Conservation (phyloP, 345 rosid species). For the Eucalyptus polyanthemos region DNA sequence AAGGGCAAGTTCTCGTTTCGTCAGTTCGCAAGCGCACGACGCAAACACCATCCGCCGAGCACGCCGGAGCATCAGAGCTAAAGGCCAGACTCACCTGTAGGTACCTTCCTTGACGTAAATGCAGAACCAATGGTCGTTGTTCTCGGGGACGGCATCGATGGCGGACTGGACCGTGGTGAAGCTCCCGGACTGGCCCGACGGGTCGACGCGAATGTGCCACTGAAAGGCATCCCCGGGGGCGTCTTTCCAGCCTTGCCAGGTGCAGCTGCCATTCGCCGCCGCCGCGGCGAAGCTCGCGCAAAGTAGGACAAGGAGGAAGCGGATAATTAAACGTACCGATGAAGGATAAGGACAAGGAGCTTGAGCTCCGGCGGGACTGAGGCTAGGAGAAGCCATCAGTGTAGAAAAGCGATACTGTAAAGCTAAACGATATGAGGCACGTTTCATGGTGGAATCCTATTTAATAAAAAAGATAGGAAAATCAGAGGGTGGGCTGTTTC, state of each 20-base stretch:
- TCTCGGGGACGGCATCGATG: background rate
- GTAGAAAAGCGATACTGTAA: background rate
- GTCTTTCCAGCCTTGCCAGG: background rate
- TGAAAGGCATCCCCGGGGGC: background rate
- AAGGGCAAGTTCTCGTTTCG: too few species aligned
- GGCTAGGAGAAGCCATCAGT: background rate
- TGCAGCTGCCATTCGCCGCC: background rate
- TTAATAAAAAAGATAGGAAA: background rate
- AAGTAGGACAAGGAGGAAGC: background rate
- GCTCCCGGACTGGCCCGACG: background rate
- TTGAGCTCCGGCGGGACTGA: background rate
- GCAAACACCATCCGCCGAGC: background rate
- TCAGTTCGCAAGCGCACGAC: background rate
- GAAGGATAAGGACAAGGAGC: background rate
- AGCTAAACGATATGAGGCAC: background rate
- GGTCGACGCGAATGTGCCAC: background rate
- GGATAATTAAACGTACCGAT: background rate
- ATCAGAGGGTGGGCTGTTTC: background rate
- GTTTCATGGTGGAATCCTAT: background rate
- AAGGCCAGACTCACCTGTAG: background rate
- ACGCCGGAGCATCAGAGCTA: background rate
- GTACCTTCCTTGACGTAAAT: background rate
- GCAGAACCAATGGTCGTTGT: background rate
- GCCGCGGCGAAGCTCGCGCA: background rate
- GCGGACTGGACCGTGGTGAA: slow-evolving; percentile 2